Conservation (phyloP, 139 green algal genomes). For the Klebsormidium nitens region DNA sequence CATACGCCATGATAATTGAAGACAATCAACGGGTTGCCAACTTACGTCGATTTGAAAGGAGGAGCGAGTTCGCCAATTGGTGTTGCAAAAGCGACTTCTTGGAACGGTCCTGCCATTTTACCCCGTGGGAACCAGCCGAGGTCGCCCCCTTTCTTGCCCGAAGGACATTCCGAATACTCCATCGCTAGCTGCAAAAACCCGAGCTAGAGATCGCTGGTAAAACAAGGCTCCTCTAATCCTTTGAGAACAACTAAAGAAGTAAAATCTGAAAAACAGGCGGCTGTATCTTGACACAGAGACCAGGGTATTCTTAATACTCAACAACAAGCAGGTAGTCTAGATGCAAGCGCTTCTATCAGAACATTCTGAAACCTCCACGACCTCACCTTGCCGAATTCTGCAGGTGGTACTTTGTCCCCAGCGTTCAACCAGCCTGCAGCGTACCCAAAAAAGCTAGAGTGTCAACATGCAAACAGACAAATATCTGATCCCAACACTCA, state of each 20-base stretch:
- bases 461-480: too few species aligned
- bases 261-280: too few species aligned
- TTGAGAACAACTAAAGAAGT: too few species aligned
- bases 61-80: conserved; percentile 15
- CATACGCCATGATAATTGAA: neutral
- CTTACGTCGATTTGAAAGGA: conserved; percentile 35
- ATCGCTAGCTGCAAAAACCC: conserved; percentile 12
- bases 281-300: too few species aligned
- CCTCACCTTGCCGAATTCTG: conserved; percentile 28
- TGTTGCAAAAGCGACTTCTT: conserved; percentile 30
- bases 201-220: neutral
- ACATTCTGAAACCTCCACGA: neutral
- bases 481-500: too few species aligned
- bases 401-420: conserved; percentile 33
- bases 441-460: too few species aligned
- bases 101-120: conserved; percentile 37
- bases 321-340: neutral
- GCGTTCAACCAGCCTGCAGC: conserved; percentile 17
- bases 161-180: conserved; percentile 26
- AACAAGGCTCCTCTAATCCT: too few species aligned
- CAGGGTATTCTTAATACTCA: too few species aligned
- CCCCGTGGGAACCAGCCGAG: conserved; percentile 34
- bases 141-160: conserved; percentile 34
- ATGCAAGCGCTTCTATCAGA: neutral
- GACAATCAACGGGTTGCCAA: neutral